Evolutionary conservation across 2,329 filamentous ascomycete genomes (phyloP).

Genomic region (Claviceps lovelessii): DNA sequence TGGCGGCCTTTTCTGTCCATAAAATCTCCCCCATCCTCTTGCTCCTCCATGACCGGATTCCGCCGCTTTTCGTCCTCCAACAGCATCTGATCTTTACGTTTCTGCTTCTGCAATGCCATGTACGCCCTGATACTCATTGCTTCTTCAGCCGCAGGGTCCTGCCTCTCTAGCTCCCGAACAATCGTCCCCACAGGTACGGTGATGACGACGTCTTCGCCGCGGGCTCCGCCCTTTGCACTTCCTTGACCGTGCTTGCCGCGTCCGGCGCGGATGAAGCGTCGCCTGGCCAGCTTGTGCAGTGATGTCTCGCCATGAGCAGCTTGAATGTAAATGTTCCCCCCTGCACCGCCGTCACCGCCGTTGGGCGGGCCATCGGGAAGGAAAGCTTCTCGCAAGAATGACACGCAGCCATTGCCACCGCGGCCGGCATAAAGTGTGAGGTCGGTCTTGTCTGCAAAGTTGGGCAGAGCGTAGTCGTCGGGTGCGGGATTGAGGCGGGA

Average conservation of each 20-base stretch:
- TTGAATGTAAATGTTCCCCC: constrained; percentile 89
- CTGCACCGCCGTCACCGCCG: constrained; percentile 83
- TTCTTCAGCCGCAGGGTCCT: constrained; percentile 64
- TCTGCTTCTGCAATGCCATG: constrained; percentile 19
- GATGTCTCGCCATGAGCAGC: constrained; percentile 83
- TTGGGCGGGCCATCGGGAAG: constrained; percentile 81
- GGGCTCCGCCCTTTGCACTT: constrained; percentile 55
- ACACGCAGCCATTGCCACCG: constrained; percentile 86
- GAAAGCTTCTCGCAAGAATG: constrained; percentile 85
- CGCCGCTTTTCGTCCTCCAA: constrained; percentile 21
- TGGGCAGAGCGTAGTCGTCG: constrained; percentile 68
- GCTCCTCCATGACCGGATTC: constrained; percentile 2
- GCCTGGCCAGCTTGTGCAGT: constrained; percentile 74
- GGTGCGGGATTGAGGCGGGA: constrained; percentile 66
- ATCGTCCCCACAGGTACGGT: constrained; percentile 89
- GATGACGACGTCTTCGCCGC: constrained; percentile 77
- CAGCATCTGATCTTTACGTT: constrained; percentile 15
- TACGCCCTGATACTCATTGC: constrained; percentile 20
- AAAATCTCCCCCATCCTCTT: constrained; percentile 5
- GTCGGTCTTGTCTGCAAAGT: constrained; percentile 76
- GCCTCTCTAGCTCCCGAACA: constrained; percentile 63
- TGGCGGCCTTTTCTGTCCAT: constrained; percentile 3
- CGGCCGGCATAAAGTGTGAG: constrained; percentile 63
- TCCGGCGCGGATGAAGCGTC: constrained; percentile 59
- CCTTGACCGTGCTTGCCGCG: constrained; percentile 68